Conservation (phyloP, 441 rosid species). For the Mallotus japonicus region DNA sequence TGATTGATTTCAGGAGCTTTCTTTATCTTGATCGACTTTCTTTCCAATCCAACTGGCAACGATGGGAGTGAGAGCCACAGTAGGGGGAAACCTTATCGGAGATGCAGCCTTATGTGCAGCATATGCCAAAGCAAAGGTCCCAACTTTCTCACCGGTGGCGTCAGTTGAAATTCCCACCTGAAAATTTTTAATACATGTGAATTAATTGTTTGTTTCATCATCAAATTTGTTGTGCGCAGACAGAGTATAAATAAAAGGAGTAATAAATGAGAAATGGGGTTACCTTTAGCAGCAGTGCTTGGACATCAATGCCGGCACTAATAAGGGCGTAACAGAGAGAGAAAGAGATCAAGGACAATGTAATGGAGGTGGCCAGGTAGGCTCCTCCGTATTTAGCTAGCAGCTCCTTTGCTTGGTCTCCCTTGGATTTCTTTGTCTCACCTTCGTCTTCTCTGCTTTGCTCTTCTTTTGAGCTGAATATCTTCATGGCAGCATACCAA, state of each 20-base stretch:
- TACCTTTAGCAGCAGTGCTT: constrained; percentile 67
- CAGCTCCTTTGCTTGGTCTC: constrained; percentile 76
- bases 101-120: constrained; percentile 98
- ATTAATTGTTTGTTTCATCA: not conserved
- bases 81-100: constrained; percentile 89
- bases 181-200: not conserved
- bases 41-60: constrained; percentile 90
- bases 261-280: not conserved
- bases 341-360: constrained; percentile 82
- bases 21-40: constrained; percentile 54
- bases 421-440: constrained; percentile 53
- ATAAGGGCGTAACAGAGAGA: constrained; percentile 66
- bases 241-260: no score
- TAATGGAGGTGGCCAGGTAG: constrained; percentile 82
- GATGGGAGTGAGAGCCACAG: constrained; percentile 82
- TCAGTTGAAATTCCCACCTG: constrained; percentile 76
- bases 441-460: constrained; percentile 40
- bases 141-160: constrained; percentile 76
- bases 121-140: constrained; percentile 81
- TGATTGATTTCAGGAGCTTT: constrained; percentile 6
- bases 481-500: constrained; percentile 30
- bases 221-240: no score
- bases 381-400: constrained; percentile 93
- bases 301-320: constrained; percentile 71
- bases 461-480: constrained; percentile 62